Percentiles rank a stretch among this genome's conserved stretches.
Evolutionary conservation across 306 rosid genomes (phyloP).

Genomic region (Comarum palustre): DNA sequence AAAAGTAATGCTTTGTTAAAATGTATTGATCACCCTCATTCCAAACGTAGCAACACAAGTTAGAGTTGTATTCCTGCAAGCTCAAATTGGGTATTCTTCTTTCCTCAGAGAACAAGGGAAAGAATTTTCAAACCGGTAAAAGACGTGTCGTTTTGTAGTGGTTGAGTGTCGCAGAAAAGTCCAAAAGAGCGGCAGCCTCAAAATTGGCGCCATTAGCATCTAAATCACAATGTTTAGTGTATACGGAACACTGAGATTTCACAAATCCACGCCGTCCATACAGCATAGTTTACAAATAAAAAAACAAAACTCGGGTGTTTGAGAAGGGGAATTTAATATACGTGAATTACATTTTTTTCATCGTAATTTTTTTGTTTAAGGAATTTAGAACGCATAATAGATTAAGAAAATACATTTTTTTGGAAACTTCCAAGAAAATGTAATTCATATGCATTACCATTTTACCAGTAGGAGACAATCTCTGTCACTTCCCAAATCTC

Average conservation of each 20-base stretch:
- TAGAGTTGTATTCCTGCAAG: background rate
- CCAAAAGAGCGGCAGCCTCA: conserved; percentile 24
- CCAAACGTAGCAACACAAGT: background rate
- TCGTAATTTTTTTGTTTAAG: too few species aligned
- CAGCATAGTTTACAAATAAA: too few species aligned
- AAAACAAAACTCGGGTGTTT: too few species aligned
- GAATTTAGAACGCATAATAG: too few species aligned
- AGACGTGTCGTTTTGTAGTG: conserved; percentile 8
- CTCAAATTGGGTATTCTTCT: background rate
- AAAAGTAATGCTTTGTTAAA: conserved; percentile 39
- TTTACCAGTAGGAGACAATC: conserved; percentile 38
- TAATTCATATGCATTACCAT: too few species aligned
- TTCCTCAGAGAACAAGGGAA: background rate
- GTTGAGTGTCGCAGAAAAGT: conserved; percentile 21
- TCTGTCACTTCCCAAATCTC: conserved; percentile 67
- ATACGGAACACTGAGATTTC: background rate
- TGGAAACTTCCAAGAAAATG: too few species aligned
- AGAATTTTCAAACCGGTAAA: background rate
- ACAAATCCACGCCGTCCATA: background rate
- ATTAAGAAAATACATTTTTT: too few species aligned
- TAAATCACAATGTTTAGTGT: background rate
- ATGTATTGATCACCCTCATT: background rate
- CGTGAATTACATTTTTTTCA: too few species aligned
- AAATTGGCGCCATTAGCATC: conserved; percentile 50
- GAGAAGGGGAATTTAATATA: too few species aligned